Evolutionary conservation across 495 filamentous ascomycete species (phyloP).

Genomic region (Podospora australis): DNA sequence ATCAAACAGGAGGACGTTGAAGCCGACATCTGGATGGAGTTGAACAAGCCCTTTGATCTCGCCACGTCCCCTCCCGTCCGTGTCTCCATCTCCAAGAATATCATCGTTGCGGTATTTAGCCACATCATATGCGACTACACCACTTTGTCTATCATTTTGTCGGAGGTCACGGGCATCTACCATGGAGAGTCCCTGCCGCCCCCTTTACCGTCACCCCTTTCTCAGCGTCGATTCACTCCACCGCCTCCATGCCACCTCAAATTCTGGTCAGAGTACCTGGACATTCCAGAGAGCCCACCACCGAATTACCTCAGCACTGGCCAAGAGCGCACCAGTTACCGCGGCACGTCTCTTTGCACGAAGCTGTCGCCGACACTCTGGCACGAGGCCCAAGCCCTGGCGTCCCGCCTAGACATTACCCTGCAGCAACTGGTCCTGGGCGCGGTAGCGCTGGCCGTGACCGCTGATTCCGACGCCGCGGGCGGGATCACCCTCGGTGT

Average conservation of each 20-base stretch:
- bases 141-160: not conserved
- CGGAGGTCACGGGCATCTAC: not conserved
- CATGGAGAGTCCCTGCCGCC: not conserved
- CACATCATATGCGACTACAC: not conserved
- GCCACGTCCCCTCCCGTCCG: not conserved
- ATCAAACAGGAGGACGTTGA: slow-evolving; percentile 19
- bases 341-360: no score
- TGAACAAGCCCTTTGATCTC: not conserved
- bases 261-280: not conserved
- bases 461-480: not conserved
- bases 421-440: not conserved
- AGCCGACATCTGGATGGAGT: not conserved
- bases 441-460: not conserved
- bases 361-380: no score
- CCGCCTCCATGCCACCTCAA: not conserved
- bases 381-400: no score
- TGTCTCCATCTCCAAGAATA: not conserved
- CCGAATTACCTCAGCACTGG: not conserved
- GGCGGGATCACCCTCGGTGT: not conserved
- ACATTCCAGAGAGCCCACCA: not conserved
- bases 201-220: not conserved
- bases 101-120: not conserved
- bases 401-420: not conserved
- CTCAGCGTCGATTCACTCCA: not conserved
- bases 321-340: no score